Base-by-base conservation (phyloP, 2,329 filamentous ascomycete genomes). In the Monilinia fructicola region DNA sequence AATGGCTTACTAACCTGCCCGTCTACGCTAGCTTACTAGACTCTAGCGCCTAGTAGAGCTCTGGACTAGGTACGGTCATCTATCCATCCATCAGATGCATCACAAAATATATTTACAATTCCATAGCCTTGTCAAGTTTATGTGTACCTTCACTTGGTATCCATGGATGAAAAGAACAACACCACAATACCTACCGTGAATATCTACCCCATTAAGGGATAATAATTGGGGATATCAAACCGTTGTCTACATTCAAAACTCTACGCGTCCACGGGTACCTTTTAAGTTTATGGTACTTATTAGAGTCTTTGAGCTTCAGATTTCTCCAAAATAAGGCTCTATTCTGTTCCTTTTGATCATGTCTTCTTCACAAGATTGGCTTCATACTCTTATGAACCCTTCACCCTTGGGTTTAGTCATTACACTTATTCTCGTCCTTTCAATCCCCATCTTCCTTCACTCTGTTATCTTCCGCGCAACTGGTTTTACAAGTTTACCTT, bases 361-460 rank as follows among this genome's bases (percentile, higher is more conserved):
- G 71, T 68, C 71, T 60, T 64, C 70, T 28, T 62, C 72, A 31
- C 60, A 68, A 52, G 68, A 74, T 28, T 73, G 81, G 73, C 71
- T 86, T 73, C 82, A 85, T 77, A 79, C 80, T 68, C 78, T 87
- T 67, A 79, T 90, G 75, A 85, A 81, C 67, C 87, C 87, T n/a
- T 87, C 87, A 21, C 72, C 81, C 14, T 76, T 85, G 64, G 82
- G 87, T 67, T 84, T 98, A 73, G 72, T 88, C 69, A 76, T 94
- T 75, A 90, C 92, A 18, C 74, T 90, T 26, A 71, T 92, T 66
- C 81, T 97, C 74, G 86, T 91, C 68, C 77, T 97, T 71, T 89
- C 65, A 7, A 81, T 91, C 38, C 95, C 95, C 26, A 75, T 96
- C 63, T 76, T 96, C 65, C 82, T 97, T 58, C 95, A 98, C 81